These are phyloP conservation scores for Rhipidocladum racemiflorum DNA, from an alignment of 176 grass and related monocot species.

Conservation along the genomic window DNA sequence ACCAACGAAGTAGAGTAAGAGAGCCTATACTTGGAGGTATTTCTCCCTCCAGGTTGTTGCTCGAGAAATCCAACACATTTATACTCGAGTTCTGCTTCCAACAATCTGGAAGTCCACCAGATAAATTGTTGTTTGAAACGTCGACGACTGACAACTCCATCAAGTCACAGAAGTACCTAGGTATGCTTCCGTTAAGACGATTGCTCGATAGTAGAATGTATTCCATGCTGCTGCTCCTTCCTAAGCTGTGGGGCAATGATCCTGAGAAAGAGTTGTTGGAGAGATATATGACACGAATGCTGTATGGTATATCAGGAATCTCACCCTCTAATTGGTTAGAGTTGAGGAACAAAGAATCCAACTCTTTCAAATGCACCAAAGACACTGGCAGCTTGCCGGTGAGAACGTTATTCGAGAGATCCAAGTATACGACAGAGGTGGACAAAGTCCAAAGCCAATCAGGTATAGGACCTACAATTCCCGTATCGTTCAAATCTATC, in stretches of 20 bases:
- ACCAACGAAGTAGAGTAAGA: too few relatives aligned
- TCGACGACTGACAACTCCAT: too few relatives aligned
- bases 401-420: background rate
- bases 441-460: background rate
- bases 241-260: too few relatives aligned
- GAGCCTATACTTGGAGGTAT: too few relatives aligned
- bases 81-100: too few relatives aligned
- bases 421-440: background rate
- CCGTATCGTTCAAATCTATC: background rate
- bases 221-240: background rate
- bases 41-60: too few relatives aligned
- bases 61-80: too few relatives aligned
- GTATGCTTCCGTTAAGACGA: background rate
- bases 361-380: background rate
- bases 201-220: background rate
- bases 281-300: background rate
- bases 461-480: background rate
- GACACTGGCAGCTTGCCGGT: background rate
- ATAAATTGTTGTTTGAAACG: too few relatives aligned
- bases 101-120: too few relatives aligned
- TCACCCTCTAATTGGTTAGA: background rate
- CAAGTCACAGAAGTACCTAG: background rate
- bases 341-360: background rate
- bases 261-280: too few relatives aligned
- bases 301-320: background rate